These are phyloP conservation scores for Mortierella sp. DNA, from an alignment of 371 early-diverging fungal genomes.

Conservation along the genomic window DNA sequence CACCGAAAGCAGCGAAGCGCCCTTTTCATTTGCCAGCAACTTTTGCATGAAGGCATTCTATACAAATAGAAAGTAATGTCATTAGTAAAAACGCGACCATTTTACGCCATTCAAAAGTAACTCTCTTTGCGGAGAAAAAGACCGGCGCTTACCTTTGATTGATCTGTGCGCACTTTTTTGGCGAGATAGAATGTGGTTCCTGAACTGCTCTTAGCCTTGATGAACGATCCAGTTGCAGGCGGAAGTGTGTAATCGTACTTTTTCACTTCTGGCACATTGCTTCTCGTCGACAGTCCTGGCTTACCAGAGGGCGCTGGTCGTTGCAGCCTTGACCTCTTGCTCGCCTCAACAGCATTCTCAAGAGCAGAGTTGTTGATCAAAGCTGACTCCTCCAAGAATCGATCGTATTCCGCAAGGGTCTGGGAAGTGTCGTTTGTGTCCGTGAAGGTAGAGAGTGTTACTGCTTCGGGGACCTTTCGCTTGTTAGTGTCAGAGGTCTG, in stretches of 20 bases:
- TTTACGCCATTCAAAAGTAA: not conserved
- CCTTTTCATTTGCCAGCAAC: constrained; percentile 6
- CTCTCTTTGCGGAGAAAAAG: not conserved
- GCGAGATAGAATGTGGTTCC: constrained; percentile 45
- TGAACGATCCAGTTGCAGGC: constrained; percentile 45
- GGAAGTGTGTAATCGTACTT: constrained; percentile 49
- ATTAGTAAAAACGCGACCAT: not conserved
- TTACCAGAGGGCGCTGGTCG: not conserved
- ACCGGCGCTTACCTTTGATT: constrained; percentile 18
- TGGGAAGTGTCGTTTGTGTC: not conserved
- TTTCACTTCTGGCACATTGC: constrained; percentile 17
- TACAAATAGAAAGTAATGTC: not conserved
- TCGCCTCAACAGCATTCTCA: constrained; percentile 13
- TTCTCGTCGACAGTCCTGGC: not conserved
- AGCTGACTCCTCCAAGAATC: constrained; percentile 25
- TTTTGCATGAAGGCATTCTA: constrained; percentile 18
- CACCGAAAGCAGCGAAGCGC: constrained; percentile 34
- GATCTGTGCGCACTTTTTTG: constrained; percentile 31
- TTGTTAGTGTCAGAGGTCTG: constrained; percentile 18
- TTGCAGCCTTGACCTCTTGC: constrained; percentile 37
- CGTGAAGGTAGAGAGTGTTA: not conserved
- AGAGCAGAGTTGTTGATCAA: constrained; percentile 1
- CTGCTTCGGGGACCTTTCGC: constrained; percentile 19
- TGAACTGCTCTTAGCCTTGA: constrained; percentile 33
- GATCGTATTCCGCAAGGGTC: constrained; percentile 23